Evolutionary conservation across 495 filamentous ascomycete species (phyloP), one percentile per base, ranked within the genome.

Genomic region (Talaromyces trachyspermus): DNA sequence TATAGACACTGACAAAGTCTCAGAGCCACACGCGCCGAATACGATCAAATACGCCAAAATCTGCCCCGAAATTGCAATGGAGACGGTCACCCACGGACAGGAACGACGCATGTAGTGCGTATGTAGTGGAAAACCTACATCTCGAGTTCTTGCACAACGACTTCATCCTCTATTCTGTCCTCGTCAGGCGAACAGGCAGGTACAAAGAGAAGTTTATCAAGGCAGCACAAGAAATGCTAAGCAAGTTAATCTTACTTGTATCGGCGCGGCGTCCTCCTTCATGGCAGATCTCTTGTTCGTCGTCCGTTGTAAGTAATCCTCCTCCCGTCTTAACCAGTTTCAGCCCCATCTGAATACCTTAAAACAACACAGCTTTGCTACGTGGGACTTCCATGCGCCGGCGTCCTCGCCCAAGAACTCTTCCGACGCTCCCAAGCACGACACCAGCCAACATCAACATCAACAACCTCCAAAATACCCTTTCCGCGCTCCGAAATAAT

Each of bases 351-450:
- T n/a, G n/a, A n/a, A n/a, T n/a, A n/a, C 2, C 12, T 26, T 26
- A 22, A 18, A 7, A 1, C 24, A 14, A 14, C 11, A 23, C 22
- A 70, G 60, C 56, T 70, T 22, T 65, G 64, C 44, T 63, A 58
- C 25, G 58, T 59, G 23, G 78, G 72, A 24, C 68, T 81, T 7
- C 78, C 77, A 5, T 59, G 65, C 7, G 78, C 77, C 2, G 75
- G 73, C 1, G 71, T 79, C 37, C 64, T 83, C 0, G 75, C 70
- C 14, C 66, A 73, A 35, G 78, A 83, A 47, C 64, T 83, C 7
- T 62, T 79, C 1, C 60, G 57, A 12, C 44, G 20, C 20, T 46
- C 44, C 8, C 42, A 45, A 39, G 1, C 5, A 5, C 23, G 9
- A 3, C 30, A 43, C 12, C 12, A 45, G 23, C 27, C 18, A 15